Evolutionary conservation across 2,329 filamentous ascomycete species (phyloP).

Genomic region (Trichoderma sp.): DNA sequence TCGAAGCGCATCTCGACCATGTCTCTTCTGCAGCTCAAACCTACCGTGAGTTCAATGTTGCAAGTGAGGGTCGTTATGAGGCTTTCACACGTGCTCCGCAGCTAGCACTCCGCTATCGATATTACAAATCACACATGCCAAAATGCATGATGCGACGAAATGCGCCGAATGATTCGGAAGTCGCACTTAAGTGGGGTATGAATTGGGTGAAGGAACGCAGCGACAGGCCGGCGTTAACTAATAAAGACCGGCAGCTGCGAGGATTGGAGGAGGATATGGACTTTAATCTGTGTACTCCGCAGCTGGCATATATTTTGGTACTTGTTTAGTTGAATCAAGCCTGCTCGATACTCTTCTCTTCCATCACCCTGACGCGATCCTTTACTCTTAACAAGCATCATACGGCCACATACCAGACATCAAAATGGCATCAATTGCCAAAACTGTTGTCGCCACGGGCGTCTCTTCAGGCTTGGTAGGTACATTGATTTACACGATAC

Average conservation of each 20-base stretch:
- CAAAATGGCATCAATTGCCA: conserved; percentile 44
- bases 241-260: conserved; percentile 7
- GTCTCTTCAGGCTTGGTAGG: conserved; percentile 51
- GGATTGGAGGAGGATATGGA: background rate
- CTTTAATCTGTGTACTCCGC: background rate
- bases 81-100: background rate
- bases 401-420: background rate
- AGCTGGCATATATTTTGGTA: background rate
- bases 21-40: background rate
- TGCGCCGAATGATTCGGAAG: background rate
- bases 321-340: background rate
- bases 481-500: background rate
- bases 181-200: conserved; percentile 6
- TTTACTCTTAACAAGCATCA: background rate
- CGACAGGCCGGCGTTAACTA: conserved; percentile 13
- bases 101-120: background rate
- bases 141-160: background rate
- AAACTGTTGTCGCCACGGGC: conserved; percentile 55
- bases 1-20: background rate
- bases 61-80: background rate
- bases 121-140: background rate
- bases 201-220: background rate
- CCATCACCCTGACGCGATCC: background rate
- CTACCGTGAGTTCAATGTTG: background rate
- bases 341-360: background rate